Evolutionary conservation across 2,329 filamentous ascomycete species (phyloP).

Genomic region (Cladophialophora psammophila): DNA sequence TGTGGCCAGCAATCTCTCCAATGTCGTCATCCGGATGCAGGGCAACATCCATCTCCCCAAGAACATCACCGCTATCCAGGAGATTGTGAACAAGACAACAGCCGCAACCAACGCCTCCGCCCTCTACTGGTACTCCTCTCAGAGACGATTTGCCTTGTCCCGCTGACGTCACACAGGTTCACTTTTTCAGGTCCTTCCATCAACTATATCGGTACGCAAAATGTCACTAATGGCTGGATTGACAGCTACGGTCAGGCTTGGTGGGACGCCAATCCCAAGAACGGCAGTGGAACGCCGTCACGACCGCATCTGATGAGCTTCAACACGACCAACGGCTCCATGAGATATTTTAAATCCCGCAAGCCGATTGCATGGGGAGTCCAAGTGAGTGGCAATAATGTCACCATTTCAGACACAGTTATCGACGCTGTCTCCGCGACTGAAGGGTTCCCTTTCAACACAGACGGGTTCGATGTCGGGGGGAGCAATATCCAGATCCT

Average conservation of each 20-base stretch:
- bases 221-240: conserved; percentile 54
- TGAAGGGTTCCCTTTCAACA: conserved; percentile 54
- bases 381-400: conserved; percentile 50
- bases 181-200: conserved; percentile 46
- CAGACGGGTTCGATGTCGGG: conserved; percentile 46
- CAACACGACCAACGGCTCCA: conserved; percentile 47
- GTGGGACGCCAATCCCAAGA: conserved; percentile 54
- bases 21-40: conserved; percentile 53
- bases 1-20: conserved; percentile 50
- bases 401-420: conserved; percentile 51
- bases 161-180: conserved; percentile 23
- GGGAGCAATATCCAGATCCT: conserved; percentile 44
- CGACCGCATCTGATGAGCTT: conserved; percentile 54
- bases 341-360: conserved; percentile 52
- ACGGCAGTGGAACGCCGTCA: conserved; percentile 49
- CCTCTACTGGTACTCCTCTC: conserved; percentile 50
- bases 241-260: conserved; percentile 56
- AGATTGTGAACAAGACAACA: conserved; percentile 46
- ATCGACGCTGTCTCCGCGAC: conserved; percentile 50
- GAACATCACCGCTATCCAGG: conserved; percentile 50
- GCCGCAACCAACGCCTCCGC: conserved; percentile 42
- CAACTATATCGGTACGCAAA: conserved; percentile 46
- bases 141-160: background rate
- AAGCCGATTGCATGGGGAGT: conserved; percentile 57
- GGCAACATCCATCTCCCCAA: conserved; percentile 56